Conservation (phyloP, 768 basidiomycete species). For the Auriscalpium orientale region DNA sequence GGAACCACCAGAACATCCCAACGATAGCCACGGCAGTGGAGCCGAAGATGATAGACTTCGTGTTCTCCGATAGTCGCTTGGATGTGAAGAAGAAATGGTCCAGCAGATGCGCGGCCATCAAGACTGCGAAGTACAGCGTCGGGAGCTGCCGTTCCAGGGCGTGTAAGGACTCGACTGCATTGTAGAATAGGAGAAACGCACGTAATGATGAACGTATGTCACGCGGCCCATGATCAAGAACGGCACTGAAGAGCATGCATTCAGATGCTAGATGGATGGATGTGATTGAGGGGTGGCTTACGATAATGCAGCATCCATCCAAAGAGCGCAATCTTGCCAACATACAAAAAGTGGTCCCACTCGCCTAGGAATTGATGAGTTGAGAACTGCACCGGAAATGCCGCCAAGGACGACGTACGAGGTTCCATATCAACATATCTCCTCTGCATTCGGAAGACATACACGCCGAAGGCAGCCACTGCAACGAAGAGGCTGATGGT, state of each 20-base stretch:
- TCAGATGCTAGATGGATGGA: neutral
- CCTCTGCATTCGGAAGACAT: conserved; percentile 77
- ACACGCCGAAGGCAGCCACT: conserved; percentile 47
- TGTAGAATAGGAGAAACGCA: conserved; percentile 32
- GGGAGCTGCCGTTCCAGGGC: conserved; percentile 52
- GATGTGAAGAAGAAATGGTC: conserved; percentile 92
- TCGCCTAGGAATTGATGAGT: conserved; percentile 45
- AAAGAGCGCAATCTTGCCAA: conserved; percentile 82
- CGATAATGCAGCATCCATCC: conserved; percentile 92
- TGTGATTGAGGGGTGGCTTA: conserved; percentile 29
- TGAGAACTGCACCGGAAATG: neutral
- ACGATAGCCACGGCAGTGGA: conserved; percentile 52
- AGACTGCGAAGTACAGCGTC: conserved; percentile 91
- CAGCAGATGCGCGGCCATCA: conserved; percentile 84
- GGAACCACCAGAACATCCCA: conserved; percentile 94
- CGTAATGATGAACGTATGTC: conserved; percentile 95
- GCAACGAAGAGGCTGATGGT: conserved; percentile 56
- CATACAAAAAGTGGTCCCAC: conserved; percentile 93
- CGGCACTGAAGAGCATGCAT: conserved; percentile 49
- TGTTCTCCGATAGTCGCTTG: conserved; percentile 46
- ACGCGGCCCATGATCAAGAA: conserved; percentile 98
- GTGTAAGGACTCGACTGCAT: neutral
- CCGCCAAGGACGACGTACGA: conserved; percentile 44
- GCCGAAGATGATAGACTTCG: conserved; percentile 69
- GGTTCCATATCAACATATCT: conserved; percentile 89